Percentiles rank a stretch among this genome's conserved stretches.
Conservation (phyloP, 257 asterid genomes). For the Solanum pimpinellifolium region DNA sequence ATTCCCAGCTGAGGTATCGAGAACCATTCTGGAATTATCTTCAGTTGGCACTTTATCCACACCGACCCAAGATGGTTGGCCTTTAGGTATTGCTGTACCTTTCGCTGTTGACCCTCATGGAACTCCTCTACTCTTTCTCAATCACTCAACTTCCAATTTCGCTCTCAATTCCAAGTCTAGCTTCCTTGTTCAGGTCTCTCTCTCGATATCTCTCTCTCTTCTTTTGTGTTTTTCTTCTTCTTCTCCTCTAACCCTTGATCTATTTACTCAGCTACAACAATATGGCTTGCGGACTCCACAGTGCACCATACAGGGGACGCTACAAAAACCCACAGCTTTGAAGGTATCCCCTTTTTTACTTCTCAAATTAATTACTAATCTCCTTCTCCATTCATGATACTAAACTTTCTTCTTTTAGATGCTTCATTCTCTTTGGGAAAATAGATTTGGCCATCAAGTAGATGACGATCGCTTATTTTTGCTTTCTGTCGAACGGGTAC, state of each 20-base stretch:
- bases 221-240: neutral
- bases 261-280: constrained; percentile 46
- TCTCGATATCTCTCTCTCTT: neutral
- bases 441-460: constrained; percentile 53
- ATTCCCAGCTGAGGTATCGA: constrained; percentile 70
- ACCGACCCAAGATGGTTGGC: constrained; percentile 57
- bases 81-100: constrained; percentile 69
- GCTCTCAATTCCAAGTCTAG: constrained; percentile 40
- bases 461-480: constrained; percentile 50
- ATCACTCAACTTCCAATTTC: constrained; percentile 18
- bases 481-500: constrained; percentile 61
- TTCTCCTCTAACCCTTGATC: neutral
- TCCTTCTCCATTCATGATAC: neutral
- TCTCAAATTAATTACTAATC: neutral
- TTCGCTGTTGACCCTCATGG: constrained; percentile 71
- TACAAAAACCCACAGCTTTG: constrained; percentile 39
- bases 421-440: constrained; percentile 53
- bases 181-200: constrained; percentile 66
- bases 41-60: constrained; percentile 68
- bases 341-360: constrained; percentile 17
- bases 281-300: constrained; percentile 69
- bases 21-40: constrained; percentile 68
- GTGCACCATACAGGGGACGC: constrained; percentile 66
- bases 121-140: constrained; percentile 56
- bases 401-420: constrained; percentile 24